Percentiles rank a stretch among this genome's conserved stretches.
These are phyloP conservation scores for Mucor circinelloides DNA, from an alignment of 371 early-diverging fungal genomes.

Conservation along the genomic window DNA sequence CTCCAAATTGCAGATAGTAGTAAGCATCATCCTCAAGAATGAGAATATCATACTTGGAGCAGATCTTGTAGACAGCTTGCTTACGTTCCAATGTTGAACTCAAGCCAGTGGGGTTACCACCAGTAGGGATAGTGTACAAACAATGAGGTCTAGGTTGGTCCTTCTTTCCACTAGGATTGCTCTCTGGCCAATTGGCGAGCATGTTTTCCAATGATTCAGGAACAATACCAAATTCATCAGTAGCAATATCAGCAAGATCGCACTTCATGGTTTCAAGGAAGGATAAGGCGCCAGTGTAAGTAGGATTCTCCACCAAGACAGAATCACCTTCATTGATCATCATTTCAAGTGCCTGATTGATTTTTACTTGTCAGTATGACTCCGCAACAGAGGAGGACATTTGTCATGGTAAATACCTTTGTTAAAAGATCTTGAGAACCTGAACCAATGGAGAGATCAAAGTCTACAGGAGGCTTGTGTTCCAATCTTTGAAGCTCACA, in stretches of 20 bases:
- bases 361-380: background rate
- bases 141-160: slow-evolving; percentile 50
- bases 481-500: slow-evolving; percentile 62
- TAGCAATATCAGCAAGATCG: slow-evolving; percentile 61
- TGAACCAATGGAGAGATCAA: slow-evolving; percentile 69
- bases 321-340: slow-evolving; percentile 64
- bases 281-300: slow-evolving; percentile 77
- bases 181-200: slow-evolving; percentile 52
- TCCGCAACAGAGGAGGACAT: background rate
- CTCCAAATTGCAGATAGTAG: slow-evolving; percentile 65
- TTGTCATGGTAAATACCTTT: slow-evolving; percentile 38
- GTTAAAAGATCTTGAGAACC: slow-evolving; percentile 81
- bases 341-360: slow-evolving; percentile 68
- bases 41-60: slow-evolving; percentile 60
- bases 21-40: slow-evolving; percentile 85
- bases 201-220: slow-evolving; percentile 53
- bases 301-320: slow-evolving; percentile 73
- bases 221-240: slow-evolving; percentile 59
- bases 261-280: slow-evolving; percentile 68
- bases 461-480: slow-evolving; percentile 63
- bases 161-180: slow-evolving; percentile 32
- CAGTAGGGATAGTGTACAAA: slow-evolving; percentile 66
- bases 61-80: slow-evolving; percentile 62
- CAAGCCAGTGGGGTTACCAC: slow-evolving; percentile 75
- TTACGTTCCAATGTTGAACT: slow-evolving; percentile 64